A percentile compares a stretch with the other conserved stretches of the same genome.
These are phyloP conservation scores for Aquanectria penicillioides DNA, from an alignment of 2,329 filamentous ascomycete genomes.

Conservation along the genomic window DNA sequence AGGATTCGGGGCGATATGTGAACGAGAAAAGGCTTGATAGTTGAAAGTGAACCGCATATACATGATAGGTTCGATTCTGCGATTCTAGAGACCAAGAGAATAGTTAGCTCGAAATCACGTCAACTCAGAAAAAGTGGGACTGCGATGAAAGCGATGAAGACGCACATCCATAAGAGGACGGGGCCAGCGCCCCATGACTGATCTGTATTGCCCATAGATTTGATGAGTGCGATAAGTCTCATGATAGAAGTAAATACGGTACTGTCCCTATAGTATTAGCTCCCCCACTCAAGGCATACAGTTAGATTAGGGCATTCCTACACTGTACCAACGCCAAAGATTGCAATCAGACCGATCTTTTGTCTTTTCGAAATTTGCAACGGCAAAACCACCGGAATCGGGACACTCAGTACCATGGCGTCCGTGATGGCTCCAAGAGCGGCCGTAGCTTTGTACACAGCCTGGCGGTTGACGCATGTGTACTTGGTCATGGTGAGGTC, in stretches of 20 bases:
- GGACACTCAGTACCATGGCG: slow-evolving; percentile 54
- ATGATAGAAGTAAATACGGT: slow-evolving; percentile 29
- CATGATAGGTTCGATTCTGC: slow-evolving; percentile 29
- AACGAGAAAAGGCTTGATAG: slow-evolving; percentile 26
- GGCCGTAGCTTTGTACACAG: slow-evolving; percentile 58
- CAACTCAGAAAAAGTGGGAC: rapidly evolving
- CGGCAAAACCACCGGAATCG: slow-evolving; percentile 53
- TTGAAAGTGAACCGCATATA: slow-evolving; percentile 26
- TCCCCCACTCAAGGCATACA: no score
- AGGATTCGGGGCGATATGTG: slow-evolving; percentile 25
- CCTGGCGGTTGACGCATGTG: slow-evolving; percentile 54
- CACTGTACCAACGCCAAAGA: slow-evolving; percentile 53
- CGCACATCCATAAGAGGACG: slow-evolving; percentile 31
- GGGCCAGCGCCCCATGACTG: slow-evolving; percentile 22
- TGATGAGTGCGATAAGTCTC: slow-evolving; percentile 24
- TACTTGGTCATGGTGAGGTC: slow-evolving; percentile 37
- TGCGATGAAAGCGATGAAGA: background rate
- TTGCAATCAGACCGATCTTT: slow-evolving; percentile 52
- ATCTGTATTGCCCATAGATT: slow-evolving; percentile 12
- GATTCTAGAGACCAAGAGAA: no score
- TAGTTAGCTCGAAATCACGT: background rate
- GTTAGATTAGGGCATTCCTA: background rate
- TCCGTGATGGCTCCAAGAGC: slow-evolving; percentile 57
- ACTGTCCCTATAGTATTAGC: background rate
- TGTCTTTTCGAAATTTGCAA: slow-evolving; percentile 56